phyloP scores from a whole-genome alignment of 768 basidiomycete genomes.

The Panaeolus cyanescens region DNA sequence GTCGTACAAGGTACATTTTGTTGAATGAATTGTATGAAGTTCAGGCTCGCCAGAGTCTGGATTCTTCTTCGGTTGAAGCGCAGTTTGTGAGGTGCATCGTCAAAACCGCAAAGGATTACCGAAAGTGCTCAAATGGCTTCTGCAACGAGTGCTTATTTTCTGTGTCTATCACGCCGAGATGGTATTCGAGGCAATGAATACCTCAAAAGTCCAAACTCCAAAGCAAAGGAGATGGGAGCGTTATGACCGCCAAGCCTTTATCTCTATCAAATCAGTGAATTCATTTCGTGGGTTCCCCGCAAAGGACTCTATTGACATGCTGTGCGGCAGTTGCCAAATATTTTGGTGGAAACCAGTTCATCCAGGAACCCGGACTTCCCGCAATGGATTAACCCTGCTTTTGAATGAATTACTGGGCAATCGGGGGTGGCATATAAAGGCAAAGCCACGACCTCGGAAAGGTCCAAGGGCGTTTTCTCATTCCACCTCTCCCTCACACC shows the following conservation, averaged over 20 bases:
- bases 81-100: not conserved
- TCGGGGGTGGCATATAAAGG: not conserved
- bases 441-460: not conserved
- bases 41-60: not conserved
- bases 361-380: not conserved
- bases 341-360: slow-evolving; percentile 4
- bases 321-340: not conserved
- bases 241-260: not conserved
- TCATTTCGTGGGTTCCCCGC: not conserved
- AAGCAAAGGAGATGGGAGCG: not conserved
- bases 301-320: not conserved
- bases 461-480: not conserved
- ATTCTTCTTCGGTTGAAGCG: not conserved
- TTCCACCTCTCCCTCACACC: not conserved
- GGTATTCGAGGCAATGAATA: not conserved
- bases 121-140: too few species aligned
- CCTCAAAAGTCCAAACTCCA: not conserved
- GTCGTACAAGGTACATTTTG: not conserved
- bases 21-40: not conserved
- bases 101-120: too few species aligned
- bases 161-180: too few species aligned
- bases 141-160: too few species aligned
- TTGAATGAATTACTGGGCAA: not conserved
- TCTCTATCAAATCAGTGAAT: not conserved
- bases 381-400: not conserved